Evolutionary conservation across 1,139 yeast genomes (phyloP).

Genomic region (Keqinozyma sinolaborantium): DNA sequence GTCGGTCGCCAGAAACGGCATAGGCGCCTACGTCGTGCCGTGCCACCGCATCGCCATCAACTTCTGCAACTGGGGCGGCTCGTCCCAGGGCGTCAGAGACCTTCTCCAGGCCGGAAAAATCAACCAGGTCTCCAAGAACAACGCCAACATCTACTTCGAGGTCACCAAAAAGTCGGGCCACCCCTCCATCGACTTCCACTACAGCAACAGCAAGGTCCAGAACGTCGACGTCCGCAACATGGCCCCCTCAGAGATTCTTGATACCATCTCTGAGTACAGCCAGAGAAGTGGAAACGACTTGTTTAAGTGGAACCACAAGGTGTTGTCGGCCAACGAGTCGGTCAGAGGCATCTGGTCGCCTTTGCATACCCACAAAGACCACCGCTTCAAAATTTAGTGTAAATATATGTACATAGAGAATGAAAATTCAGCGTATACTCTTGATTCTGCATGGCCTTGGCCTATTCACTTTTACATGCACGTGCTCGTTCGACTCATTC

Average conservation of each 20-base stretch:
- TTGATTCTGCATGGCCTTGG: no score
- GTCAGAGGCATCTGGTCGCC: conserved; percentile 99
- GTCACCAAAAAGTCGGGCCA: conserved; percentile 74
- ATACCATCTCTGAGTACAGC: conserved; percentile 53
- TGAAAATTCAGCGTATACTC: no score
- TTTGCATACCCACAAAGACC: conserved; percentile 69
- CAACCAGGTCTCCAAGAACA: conserved; percentile 50
- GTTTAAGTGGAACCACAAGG: conserved; percentile 58
- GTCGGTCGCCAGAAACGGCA: conserved; percentile 70
- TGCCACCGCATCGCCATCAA: conserved; percentile 71
- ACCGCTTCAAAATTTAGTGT: conserved; percentile 60
- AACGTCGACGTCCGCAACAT: conserved; percentile 53
- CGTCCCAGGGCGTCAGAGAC: conserved; percentile 79
- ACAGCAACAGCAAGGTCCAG: conserved; percentile 31
- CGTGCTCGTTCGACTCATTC: no score
- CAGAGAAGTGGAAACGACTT: conserved; percentile 40
- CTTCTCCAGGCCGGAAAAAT: conserved; percentile 56
- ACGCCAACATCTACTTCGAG: conserved; percentile 71
- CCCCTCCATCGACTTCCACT: conserved; percentile 72
- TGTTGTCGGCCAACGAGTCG: conserved; percentile 72
- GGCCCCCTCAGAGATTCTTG: conserved; percentile 56
- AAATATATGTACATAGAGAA: conserved; percentile 1
- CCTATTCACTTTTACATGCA: no score
- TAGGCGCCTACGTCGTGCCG: conserved; percentile 73
- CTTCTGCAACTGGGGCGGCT: conserved; percentile 95